Conservation (phyloP, 2,329 filamentous ascomycete genomes). For the Talaromyces sp. region DNA sequence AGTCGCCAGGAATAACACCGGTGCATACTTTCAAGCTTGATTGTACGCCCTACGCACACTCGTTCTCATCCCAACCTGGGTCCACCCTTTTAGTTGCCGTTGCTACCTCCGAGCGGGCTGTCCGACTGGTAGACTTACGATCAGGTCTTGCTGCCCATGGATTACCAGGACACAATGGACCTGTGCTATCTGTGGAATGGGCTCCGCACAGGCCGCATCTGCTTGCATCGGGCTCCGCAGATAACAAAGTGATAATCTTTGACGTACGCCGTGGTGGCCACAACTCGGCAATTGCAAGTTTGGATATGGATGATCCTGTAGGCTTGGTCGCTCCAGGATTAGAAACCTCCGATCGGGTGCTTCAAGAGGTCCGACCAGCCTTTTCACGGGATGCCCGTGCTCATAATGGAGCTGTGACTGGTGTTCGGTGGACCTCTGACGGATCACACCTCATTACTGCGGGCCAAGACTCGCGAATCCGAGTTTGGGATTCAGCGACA, state of each 20-base stretch:
- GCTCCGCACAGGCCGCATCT: constrained; percentile 78
- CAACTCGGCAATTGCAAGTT: constrained; percentile 71
- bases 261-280: constrained; percentile 73
- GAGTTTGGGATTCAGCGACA: constrained; percentile 81
- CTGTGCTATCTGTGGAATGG: constrained; percentile 74
- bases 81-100: constrained; percentile 79
- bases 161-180: constrained; percentile 67
- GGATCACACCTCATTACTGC: constrained; percentile 75
- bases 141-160: constrained; percentile 76
- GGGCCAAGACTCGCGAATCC: constrained; percentile 80
- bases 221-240: constrained; percentile 79
- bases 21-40: constrained; percentile 51
- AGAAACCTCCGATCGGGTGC: constrained; percentile 28
- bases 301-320: constrained; percentile 82
- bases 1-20: constrained; percentile 43
- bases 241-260: constrained; percentile 83
- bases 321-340: constrained; percentile 57
- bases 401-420: constrained; percentile 81
- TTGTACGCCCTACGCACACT: constrained; percentile 62
- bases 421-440: constrained; percentile 80
- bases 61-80: constrained; percentile 68
- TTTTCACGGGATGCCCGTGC: constrained; percentile 58
- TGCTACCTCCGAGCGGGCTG: constrained; percentile 80
- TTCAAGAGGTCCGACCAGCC: constrained; percentile 40
- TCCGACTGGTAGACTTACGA: constrained; percentile 82